phyloP scores from a whole-genome alignment of 78 protist species.

The Dictyostelium brefeldianum region DNA sequence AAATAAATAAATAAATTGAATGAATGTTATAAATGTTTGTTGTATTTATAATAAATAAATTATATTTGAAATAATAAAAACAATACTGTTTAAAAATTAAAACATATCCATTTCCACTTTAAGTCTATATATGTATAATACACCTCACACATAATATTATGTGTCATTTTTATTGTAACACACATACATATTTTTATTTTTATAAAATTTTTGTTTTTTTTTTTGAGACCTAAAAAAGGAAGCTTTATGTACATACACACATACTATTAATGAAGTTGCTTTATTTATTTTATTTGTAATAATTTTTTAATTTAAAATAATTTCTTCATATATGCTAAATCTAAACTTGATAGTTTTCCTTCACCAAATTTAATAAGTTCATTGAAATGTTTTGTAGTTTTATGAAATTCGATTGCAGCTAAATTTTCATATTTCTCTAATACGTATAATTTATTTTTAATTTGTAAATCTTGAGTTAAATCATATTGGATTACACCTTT shows the following conservation, averaged over 20 bases:
- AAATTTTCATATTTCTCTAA: neutral
- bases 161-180: too few species aligned
- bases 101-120: too few species aligned
- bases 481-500: neutral
- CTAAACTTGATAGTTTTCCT: neutral
- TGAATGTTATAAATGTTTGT: neutral
- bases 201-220: too few species aligned
- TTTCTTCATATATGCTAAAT: neutral
- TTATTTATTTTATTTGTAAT: too few species aligned
- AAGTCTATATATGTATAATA: too few species aligned
- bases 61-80: too few species aligned
- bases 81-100: too few species aligned
- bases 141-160: too few species aligned
- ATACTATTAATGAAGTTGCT: neutral
- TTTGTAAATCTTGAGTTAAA: neutral
- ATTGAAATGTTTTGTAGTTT: neutral
- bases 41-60: too few species aligned
- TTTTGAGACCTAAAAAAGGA: too few species aligned
- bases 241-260: too few species aligned
- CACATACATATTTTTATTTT: too few species aligned
- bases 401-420: neutral
- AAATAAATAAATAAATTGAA: neutral
- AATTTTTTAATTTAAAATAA: neutral
- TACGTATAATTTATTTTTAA: neutral
- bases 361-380: neutral